A percentile compares a stretch with the other conserved stretches of the same genome.
phyloP scores from a whole-genome alignment of 2,329 filamentous ascomycete genomes.

The Fusarium acutatum region DNA sequence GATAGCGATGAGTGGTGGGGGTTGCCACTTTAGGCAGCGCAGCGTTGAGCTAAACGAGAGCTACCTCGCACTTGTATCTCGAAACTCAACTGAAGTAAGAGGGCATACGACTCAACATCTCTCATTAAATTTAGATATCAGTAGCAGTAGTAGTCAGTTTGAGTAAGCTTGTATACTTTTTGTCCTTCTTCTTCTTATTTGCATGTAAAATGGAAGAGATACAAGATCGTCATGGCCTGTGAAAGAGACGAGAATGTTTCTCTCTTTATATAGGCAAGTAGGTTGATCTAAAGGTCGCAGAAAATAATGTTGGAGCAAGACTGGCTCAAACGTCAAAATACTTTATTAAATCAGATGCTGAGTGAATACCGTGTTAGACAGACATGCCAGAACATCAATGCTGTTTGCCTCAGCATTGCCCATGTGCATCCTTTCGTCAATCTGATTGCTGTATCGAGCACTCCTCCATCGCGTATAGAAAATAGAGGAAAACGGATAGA shows the following conservation, averaged over 20 bases:
- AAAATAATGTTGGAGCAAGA: background rate
- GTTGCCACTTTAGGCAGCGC: conserved; percentile 6
- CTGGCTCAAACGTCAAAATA: background rate
- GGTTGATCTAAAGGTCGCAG: background rate
- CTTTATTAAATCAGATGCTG: background rate
- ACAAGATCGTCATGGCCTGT: background rate
- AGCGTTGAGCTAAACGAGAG: background rate
- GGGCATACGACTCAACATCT: background rate
- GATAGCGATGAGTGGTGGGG: conserved; percentile 9
- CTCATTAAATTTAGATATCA: too few relatives aligned
- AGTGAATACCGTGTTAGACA: background rate
- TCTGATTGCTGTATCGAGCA: background rate
- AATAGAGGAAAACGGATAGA: background rate
- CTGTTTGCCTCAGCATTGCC: background rate
- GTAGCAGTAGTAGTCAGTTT: background rate
- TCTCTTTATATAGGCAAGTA: background rate
- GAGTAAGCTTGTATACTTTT: background rate
- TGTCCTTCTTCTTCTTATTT: background rate
- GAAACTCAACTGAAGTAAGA: background rate
- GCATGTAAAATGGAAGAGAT: background rate
- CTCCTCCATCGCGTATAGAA: background rate
- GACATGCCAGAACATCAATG: background rate
- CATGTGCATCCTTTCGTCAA: background rate
- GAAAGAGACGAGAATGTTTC: background rate
- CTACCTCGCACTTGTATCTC: background rate